Percentiles rank a stretch among this genome's conserved stretches.
Evolutionary conservation across 2,329 filamentous ascomycete species (phyloP).

Genomic region (Cercospora beticola): DNA sequence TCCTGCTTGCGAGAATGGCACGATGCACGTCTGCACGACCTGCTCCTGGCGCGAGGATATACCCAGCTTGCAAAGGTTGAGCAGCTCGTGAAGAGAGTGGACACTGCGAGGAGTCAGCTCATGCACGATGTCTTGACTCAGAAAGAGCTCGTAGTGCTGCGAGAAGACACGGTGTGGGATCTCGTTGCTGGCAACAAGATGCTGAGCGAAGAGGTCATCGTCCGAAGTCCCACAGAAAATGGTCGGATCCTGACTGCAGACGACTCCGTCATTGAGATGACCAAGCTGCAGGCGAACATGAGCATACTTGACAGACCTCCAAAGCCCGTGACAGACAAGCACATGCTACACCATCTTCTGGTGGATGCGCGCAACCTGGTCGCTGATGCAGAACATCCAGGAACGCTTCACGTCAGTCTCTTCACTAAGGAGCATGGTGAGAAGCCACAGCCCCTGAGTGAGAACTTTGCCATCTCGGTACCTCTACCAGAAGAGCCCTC

Average conservation of each 20-base stretch:
- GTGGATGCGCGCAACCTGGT: constrained; percentile 82
- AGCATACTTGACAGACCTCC: constrained; percentile 86
- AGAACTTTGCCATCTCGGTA: constrained; percentile 77
- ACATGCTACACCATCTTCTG: constrained; percentile 76
- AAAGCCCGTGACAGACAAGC: constrained; percentile 63
- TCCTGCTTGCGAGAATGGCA: constrained; percentile 98
- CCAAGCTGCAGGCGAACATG: constrained; percentile 92
- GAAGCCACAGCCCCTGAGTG: constrained; percentile 68
- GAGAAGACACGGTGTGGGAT: constrained; percentile 93
- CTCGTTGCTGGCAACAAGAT: constrained; percentile 92
- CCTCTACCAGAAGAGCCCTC: constrained; percentile 71
- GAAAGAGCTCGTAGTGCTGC: constrained; percentile 74
- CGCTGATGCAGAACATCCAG: constrained; percentile 71
- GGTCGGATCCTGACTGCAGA: constrained; percentile 87
- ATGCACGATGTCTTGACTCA: constrained; percentile 90
- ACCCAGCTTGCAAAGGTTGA: constrained; percentile 76
- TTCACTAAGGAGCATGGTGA: constrained; percentile 68
- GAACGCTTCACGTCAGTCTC: constrained; percentile 74
- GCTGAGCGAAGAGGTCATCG: constrained; percentile 89
- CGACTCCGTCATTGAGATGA: constrained; percentile 88
- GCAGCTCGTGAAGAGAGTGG: constrained; percentile 75
- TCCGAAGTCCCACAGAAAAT: constrained; percentile 78
- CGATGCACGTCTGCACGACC: constrained; percentile 90
- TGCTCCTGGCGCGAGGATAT: constrained; percentile 82
- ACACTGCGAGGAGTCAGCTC: constrained; percentile 82